Base-by-base conservation (phyloP, 2,329 filamentous ascomycete genomes). In the Pseudogymnoascus sp. region DNA sequence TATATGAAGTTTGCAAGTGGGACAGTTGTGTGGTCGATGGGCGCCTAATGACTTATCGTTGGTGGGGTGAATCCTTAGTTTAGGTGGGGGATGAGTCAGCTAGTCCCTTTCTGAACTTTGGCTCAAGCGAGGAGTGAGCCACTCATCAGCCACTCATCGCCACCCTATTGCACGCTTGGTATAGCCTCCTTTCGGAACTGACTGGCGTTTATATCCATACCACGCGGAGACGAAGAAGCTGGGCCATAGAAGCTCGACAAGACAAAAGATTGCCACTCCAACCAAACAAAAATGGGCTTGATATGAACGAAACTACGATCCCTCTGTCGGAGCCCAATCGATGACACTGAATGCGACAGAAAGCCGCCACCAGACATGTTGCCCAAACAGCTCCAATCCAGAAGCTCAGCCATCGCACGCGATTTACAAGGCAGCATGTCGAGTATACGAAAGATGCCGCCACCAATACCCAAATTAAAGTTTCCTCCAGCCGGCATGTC, bases 1-100 rank as follows among this genome's bases (percentile, higher is more conserved):
- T 46, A 60, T 46, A 44, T 64, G 38, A 36, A 46, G 38, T n/a
- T 66, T 44, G 61, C 38, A 63, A 38, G 64, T 64, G 38, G 59
- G 44, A 46, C 38, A 40, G 42, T 50, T 59, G 62, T 64, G 62
- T 59, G 56, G 46, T 59, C 37, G 56, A 60, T 38, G 36, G 59
- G 59, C 59, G 59, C 59, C 59, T 60, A 60, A 42, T 42, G 59
- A 60, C 50, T 60, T 60, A 60, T 60, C 59, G 34, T 60, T 60
- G 59, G 59, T 60, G 59, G 59, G 59, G 59, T 60, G 36, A 60
- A 60, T 40, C 36, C 38, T 38, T 6, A 53, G 25, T 31, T 60
- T 40, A 42, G 34, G 59, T 60, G 59, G 36, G 38, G 34, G 59
- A 60, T 42, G 50, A 56, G 50, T 56, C 50, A 56, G 50, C 50